Conservation (phyloP, 1,139 yeast species). For the Pichia cactophila region DNA sequence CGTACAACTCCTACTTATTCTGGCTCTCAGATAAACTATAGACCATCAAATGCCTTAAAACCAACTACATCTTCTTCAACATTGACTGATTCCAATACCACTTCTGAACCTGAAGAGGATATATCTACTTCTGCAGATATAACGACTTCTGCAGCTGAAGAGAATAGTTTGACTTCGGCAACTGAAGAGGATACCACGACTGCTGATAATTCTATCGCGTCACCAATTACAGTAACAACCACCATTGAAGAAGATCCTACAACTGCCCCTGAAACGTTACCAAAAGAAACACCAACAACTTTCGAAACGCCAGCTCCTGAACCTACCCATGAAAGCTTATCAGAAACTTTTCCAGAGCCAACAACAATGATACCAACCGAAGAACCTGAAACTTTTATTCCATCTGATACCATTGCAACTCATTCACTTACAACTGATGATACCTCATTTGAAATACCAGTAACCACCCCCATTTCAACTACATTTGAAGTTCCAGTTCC, state of each 20-base stretch:
- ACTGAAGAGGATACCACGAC: not conserved
- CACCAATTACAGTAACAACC: not conserved
- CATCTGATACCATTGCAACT: not conserved
- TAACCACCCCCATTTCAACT: not conserved
- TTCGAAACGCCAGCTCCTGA: not conserved
- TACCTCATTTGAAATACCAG: not conserved
- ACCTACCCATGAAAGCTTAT: not conserved
- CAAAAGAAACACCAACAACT: not conserved
- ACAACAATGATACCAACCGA: not conserved
- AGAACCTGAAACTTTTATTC: not conserved
- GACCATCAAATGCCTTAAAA: not conserved
- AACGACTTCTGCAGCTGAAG: too few species aligned
- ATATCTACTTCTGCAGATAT: not conserved
- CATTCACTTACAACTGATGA: not conserved
- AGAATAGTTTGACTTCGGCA: not conserved
- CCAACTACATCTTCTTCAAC: not conserved
- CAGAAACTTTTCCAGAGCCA: too few species aligned
- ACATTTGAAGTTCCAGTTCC: not conserved
- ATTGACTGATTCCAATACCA: not conserved
- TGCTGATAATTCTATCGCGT: not conserved
- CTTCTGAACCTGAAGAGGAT: too few species aligned
- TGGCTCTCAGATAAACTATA: not conserved
- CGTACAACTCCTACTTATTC: not conserved
- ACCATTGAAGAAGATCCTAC: not conserved
- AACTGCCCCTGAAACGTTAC: not conserved